Conservation (phyloP, 257 asterid species). For the Rhazya stricta region DNA sequence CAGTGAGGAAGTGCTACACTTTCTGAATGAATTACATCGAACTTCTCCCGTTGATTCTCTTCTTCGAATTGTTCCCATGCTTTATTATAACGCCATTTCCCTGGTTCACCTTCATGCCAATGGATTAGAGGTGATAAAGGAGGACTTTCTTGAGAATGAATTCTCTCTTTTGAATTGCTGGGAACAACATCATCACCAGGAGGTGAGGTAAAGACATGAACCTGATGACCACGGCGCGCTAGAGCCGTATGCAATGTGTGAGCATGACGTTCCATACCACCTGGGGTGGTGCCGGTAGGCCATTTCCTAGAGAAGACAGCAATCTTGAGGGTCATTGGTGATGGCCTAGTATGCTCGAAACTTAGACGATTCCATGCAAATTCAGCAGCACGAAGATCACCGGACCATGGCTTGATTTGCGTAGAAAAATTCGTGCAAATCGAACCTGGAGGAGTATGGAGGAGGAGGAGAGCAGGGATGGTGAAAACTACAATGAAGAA, state of each 20-base stretch:
- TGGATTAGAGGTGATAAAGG: constrained; percentile 42
- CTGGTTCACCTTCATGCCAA: constrained; percentile 72
- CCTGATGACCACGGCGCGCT: constrained; percentile 64
- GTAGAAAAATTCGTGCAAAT: constrained; percentile 39
- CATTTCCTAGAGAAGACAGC: constrained; percentile 94
- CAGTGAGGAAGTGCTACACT: constrained; percentile 82
- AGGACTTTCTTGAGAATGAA: constrained; percentile 6
- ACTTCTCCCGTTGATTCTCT: constrained; percentile 36
- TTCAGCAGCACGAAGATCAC: constrained; percentile 64
- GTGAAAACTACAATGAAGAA: constrained; percentile 80
- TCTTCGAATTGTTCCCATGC: constrained; percentile 74
- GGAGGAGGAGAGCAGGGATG: constrained; percentile 71
- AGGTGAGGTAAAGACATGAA: constrained; percentile 81
- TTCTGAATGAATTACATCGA: constrained; percentile 79
- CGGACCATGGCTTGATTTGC: constrained; percentile 46
- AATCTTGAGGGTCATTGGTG: constrained; percentile 38
- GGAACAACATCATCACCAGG: constrained; percentile 4
- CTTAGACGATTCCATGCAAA: constrained; percentile 69
- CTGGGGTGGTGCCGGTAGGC: constrained; percentile 69
- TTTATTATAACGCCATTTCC: constrained; percentile 69
- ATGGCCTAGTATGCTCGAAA: constrained; percentile 26
- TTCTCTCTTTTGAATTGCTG: constrained; percentile 3
- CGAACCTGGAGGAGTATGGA: constrained; percentile 53
- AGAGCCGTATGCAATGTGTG: constrained; percentile 69
- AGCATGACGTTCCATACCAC: constrained; percentile 98